A percentile compares a stretch with the other conserved stretches of the same genome.
These are phyloP conservation scores for Trypanosoma scelopori DNA, from an alignment of 208 protist genomes.

Conservation along the genomic window DNA sequence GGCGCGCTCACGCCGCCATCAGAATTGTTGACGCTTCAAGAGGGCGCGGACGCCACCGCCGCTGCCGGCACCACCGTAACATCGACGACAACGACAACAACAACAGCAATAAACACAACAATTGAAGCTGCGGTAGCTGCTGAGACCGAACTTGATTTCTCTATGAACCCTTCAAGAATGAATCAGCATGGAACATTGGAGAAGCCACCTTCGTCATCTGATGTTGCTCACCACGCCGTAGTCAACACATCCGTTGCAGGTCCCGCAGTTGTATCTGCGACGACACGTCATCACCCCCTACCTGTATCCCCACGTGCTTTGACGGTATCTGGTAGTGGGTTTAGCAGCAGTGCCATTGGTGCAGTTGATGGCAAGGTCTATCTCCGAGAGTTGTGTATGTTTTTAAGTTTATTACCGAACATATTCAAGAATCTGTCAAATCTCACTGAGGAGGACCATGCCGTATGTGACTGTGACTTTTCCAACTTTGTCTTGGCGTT, in stretches of 20 bases:
- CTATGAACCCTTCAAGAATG: neutral
- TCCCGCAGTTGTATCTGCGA: neutral
- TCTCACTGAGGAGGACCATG: slow-evolving; percentile 58
- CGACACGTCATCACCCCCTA: neutral
- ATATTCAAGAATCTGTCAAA: slow-evolving; percentile 52
- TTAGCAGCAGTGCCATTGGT: slow-evolving; percentile 25
- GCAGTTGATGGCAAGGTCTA: slow-evolving; percentile 42
- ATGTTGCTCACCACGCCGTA: neutral
- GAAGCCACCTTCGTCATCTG: neutral
- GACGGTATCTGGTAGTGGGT: neutral
- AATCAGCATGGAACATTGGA: neutral
- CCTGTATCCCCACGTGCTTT: neutral
- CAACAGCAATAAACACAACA: no score
- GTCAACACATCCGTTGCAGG: slow-evolving; percentile 14
- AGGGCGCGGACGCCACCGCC: no score
- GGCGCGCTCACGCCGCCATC: neutral
- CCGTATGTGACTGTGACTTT: slow-evolving; percentile 49
- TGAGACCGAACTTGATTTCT: neutral
- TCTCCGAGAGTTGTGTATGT: slow-evolving; percentile 66
- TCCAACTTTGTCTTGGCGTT: slow-evolving; percentile 56
- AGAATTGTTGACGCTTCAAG: neutral
- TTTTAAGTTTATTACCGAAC: slow-evolving; percentile 58
- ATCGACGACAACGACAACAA: neutral
- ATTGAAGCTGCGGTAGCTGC: no score
- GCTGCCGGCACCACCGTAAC: neutral